Percentiles rank a stretch among this genome's conserved stretches.
phyloP scores from a whole-genome alignment of 2,329 filamentous ascomycete genomes.

The Tricladium varicosporioides region DNA sequence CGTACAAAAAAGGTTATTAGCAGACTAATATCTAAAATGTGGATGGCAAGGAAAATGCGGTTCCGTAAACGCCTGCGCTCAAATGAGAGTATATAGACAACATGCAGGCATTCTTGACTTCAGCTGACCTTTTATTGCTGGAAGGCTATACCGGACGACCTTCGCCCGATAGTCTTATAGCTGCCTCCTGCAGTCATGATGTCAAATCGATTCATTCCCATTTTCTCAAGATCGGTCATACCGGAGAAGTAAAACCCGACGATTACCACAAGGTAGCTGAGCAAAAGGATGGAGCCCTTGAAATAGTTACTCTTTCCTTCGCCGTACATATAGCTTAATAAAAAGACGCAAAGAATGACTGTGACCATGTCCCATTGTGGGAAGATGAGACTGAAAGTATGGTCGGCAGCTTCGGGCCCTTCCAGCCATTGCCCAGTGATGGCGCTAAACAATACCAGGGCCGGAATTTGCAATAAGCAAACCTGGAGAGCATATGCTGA shows the following conservation, averaged over 20 bases:
- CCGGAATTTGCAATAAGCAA: slow-evolving; percentile 89
- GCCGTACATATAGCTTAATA: slow-evolving; percentile 95
- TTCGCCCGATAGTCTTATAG: slow-evolving; percentile 34
- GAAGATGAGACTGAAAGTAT: slow-evolving; percentile 86
- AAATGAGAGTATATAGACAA: slow-evolving; percentile 19
- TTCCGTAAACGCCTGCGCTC: slow-evolving; percentile 30
- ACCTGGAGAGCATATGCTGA: slow-evolving; percentile 96
- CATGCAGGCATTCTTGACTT: neutral
- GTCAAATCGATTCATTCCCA: slow-evolving; percentile 35
- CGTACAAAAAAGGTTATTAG: slow-evolving; percentile 13
- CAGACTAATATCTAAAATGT: slow-evolving; percentile 19
- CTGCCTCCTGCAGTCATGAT: slow-evolving; percentile 32
- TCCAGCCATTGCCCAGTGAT: slow-evolving; percentile 60
- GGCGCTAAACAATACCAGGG: slow-evolving; percentile 87
- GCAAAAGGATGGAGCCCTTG: slow-evolving; percentile 91
- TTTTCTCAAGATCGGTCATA: slow-evolving; percentile 36
- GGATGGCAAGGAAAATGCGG: neutral
- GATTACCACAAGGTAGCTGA: slow-evolving; percentile 90
- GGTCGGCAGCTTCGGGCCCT: slow-evolving; percentile 51
- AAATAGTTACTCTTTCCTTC: slow-evolving; percentile 99
- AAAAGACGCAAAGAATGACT: slow-evolving; percentile 91
- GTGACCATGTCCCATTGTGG: slow-evolving; percentile 99
- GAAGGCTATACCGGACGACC: slow-evolving; percentile 31
- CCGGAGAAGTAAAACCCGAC: slow-evolving; percentile 87
- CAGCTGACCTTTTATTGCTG: slow-evolving; percentile 22